A percentile compares a stretch with the other conserved stretches of the same genome.
phyloP scores from a whole-genome alignment of 2,329 filamentous ascomycete species.

The Nannizziopsis barbatae region DNA sequence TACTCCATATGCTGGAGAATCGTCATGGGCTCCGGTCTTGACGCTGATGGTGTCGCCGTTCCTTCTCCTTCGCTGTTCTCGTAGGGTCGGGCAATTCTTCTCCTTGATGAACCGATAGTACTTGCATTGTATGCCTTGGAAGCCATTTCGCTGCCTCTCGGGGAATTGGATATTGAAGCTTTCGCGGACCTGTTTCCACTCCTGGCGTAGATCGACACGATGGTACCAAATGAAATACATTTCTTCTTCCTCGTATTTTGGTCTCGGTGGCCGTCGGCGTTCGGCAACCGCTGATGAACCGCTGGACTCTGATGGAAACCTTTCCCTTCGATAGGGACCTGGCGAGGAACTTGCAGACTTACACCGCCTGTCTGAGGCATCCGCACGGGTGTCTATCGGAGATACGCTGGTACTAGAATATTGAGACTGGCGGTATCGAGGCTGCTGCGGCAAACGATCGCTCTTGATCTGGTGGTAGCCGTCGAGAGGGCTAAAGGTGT shows the following conservation, averaged over 20 bases:
- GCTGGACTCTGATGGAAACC: slow-evolving; percentile 34
- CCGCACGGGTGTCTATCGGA: slow-evolving; percentile 8
- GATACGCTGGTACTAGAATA: slow-evolving; percentile 3
- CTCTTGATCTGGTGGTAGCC: background rate
- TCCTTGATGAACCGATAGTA: slow-evolving; percentile 41
- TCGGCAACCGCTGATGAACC: slow-evolving; percentile 27
- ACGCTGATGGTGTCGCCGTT: slow-evolving; percentile 9
- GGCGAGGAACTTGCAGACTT: slow-evolving; percentile 27
- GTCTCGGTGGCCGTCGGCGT: slow-evolving; percentile 33
- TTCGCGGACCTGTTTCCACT: slow-evolving; percentile 38
- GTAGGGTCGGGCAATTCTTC: slow-evolving; percentile 35
- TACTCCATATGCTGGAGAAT: slow-evolving; percentile 31
- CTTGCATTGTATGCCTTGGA: slow-evolving; percentile 41
- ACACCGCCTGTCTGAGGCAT: slow-evolving; percentile 6
- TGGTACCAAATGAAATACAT: slow-evolving; percentile 43
- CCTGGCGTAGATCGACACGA: slow-evolving; percentile 36
- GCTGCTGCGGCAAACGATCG: background rate
- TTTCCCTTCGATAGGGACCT: slow-evolving; percentile 29
- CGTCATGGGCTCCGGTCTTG: slow-evolving; percentile 13
- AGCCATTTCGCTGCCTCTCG: slow-evolving; percentile 29
- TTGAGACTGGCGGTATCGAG: slow-evolving; percentile 7
- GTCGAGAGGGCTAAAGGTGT: background rate
- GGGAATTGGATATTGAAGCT: slow-evolving; percentile 37
- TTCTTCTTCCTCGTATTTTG: slow-evolving; percentile 39
- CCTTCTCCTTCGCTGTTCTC: slow-evolving; percentile 28